Evolutionary conservation across 805 yeast species (phyloP), one percentile per base, ranked within the genome.

Genomic region (Suhomyces canberraensis): DNA sequence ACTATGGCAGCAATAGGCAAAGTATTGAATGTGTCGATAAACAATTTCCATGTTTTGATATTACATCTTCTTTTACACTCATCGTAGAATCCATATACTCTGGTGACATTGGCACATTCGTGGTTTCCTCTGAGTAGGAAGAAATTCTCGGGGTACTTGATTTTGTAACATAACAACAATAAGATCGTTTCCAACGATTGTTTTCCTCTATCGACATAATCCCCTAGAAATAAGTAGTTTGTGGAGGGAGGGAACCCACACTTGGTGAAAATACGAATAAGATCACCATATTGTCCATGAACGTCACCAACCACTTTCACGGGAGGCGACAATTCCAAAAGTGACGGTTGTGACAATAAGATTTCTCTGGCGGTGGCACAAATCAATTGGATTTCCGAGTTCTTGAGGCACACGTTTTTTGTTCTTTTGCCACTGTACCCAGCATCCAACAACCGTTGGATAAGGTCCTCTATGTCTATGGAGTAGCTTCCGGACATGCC

Each of bases 191-290:
- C 98, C 39, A 93, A 67, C 3, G 95, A 83, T 64, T 93, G 98
- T 61, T 93, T 93, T 40, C 98, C 98, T 48, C 98, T 76, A 65
- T 93, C 98, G 32, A 93, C 98, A 60, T 93, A 93, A 64, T 93
- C 98, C 19, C 98, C 98, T 31, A 93, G 64, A 52, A 93, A 91
- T 47, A 93, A 66, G 62, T 89, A 93, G 61, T 93, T 93, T 11
- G 96, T 79, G 44, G 84, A 76, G 2, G 98, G 98, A 4, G 98
- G 98, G 63, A 91, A 87, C 16, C 98, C 98, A 67, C 98, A 90
- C 66, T 89, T 84, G 39, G 95, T 88, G 63, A 93, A 88, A 41
- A 93, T 75, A 47, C 98, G 77, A 46, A 93, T 78, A 44, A 93
- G 70, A 63, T 93, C 98, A 35, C 85, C 84, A 58, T 83, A 93